A percentile compares a stretch with the other conserved stretches of the same genome.
These are phyloP conservation scores for Massarina eburnea DNA, from an alignment of 2,329 filamentous ascomycete genomes.

Conservation along the genomic window DNA sequence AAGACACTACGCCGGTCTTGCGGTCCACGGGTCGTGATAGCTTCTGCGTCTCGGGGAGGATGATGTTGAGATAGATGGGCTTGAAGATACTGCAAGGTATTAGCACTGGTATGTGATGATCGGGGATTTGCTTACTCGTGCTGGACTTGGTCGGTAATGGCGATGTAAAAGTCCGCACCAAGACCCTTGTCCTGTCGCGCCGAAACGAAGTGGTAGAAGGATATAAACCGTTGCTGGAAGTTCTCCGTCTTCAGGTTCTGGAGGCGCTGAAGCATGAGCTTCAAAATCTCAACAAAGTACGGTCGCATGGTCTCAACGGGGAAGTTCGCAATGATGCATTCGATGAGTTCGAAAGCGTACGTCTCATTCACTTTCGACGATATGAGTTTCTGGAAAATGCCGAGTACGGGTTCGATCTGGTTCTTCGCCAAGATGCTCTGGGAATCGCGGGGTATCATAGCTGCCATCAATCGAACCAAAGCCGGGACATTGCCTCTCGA, in stretches of 20 bases:
- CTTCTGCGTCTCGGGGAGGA: slow-evolving; percentile 86
- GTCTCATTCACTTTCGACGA: slow-evolving; percentile 79
- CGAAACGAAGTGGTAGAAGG: slow-evolving; percentile 91
- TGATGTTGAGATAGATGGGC: slow-evolving; percentile 81
- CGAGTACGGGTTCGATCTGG: slow-evolving; percentile 84
- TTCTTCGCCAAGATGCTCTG: slow-evolving; percentile 73
- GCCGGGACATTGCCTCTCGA: slow-evolving; percentile 91
- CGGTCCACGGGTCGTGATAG: slow-evolving; percentile 85
- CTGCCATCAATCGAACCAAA: slow-evolving; percentile 78
- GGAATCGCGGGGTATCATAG: slow-evolving; percentile 78
- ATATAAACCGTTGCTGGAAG: slow-evolving; percentile 82
- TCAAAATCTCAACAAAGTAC: slow-evolving; percentile 79
- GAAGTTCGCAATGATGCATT: slow-evolving; percentile 73
- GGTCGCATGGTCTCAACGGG: slow-evolving; percentile 71
- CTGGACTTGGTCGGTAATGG: slow-evolving; percentile 79
- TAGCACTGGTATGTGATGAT: slow-evolving; percentile 11
- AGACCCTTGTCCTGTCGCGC: slow-evolving; percentile 78
- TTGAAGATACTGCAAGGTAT: slow-evolving; percentile 66
- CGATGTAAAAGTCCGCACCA: slow-evolving; percentile 89
- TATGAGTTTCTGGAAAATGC: slow-evolving; percentile 91
- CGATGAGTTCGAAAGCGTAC: slow-evolving; percentile 86
- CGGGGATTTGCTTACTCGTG: slow-evolving; percentile 50
- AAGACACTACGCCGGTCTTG: slow-evolving; percentile 88
- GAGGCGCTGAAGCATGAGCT: slow-evolving; percentile 75
- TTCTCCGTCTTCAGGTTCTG: slow-evolving; percentile 77